Percentiles rank a stretch among this genome's conserved stretches.
Conservation (phyloP, 768 basidiomycete genomes). For the Leccinum olivaceopallidum region DNA sequence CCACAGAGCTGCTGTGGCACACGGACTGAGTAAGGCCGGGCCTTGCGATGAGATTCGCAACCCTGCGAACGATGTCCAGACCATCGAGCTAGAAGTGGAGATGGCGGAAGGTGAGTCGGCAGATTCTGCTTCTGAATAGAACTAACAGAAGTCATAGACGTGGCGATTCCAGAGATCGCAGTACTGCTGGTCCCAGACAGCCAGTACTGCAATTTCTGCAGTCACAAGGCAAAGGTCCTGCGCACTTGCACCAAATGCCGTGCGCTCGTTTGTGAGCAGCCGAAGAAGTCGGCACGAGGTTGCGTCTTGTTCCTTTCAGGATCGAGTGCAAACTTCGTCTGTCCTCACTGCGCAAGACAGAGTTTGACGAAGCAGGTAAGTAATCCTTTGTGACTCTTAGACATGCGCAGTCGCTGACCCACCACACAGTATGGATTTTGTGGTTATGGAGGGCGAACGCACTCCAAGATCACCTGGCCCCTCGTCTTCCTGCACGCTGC, state of each 20-base stretch:
- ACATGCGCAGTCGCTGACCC: too few relatives aligned
- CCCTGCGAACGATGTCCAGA: too few relatives aligned
- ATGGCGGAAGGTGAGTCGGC: too few relatives aligned
- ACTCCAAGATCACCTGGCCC: background rate
- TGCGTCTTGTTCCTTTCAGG: background rate
- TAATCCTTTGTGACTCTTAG: too few relatives aligned
- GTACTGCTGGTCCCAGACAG: background rate
- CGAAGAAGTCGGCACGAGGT: background rate
- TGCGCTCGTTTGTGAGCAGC: background rate
- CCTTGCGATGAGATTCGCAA: too few relatives aligned
- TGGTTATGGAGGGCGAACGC: background rate
- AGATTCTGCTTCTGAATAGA: too few relatives aligned
- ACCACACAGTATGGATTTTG: background rate
- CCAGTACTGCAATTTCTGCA: background rate
- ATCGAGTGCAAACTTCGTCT: background rate
- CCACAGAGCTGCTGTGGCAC: too few relatives aligned
- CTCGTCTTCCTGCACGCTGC: background rate
- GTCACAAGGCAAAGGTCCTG: background rate
- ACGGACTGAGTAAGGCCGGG: too few relatives aligned
- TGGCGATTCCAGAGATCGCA: too few relatives aligned
- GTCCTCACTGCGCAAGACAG: background rate
- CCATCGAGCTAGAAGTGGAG: too few relatives aligned
- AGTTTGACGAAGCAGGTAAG: background rate
- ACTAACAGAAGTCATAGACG: too few relatives aligned
- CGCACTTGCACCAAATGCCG: background rate